These are phyloP conservation scores for Colletotrichum tropicicola DNA, from an alignment of 2,329 filamentous ascomycete genomes.

Conservation along the genomic window DNA sequence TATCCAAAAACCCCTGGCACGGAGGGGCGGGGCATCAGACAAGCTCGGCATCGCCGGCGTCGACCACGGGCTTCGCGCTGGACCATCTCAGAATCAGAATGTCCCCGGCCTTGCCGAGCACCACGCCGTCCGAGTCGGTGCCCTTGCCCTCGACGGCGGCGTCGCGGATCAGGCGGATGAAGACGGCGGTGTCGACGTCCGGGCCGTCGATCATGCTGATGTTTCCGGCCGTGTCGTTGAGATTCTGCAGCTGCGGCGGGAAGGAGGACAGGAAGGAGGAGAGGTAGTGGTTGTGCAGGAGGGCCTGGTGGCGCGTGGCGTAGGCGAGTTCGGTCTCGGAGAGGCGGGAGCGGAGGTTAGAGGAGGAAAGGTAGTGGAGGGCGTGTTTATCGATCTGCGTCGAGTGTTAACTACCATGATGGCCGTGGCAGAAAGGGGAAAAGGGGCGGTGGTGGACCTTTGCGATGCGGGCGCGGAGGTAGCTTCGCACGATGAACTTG, in stretches of 20 bases:
- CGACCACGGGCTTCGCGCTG: slow-evolving; percentile 71
- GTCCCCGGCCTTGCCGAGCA: slow-evolving; percentile 69
- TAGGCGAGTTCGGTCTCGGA: slow-evolving; percentile 84
- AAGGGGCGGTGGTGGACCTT: slow-evolving; percentile 66
- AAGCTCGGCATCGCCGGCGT: slow-evolving; percentile 64
- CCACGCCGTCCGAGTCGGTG: slow-evolving; percentile 68
- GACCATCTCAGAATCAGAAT: slow-evolving; percentile 78
- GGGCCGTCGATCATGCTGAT: slow-evolving; percentile 93
- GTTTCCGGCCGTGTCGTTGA: slow-evolving; percentile 91
- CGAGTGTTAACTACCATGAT: too few species aligned
- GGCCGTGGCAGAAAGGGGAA: not conserved
- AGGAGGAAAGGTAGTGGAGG: slow-evolving; percentile 74
- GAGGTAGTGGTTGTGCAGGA: slow-evolving; percentile 86
- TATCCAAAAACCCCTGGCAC: not conserved
- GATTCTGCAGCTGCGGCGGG: slow-evolving; percentile 78
- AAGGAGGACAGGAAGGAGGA: slow-evolving; percentile 87
- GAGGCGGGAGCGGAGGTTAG: slow-evolving; percentile 67
- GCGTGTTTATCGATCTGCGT: slow-evolving; percentile 79
- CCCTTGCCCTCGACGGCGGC: slow-evolving; percentile 67
- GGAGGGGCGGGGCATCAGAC: slow-evolving; percentile 51
- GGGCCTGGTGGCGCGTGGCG: slow-evolving; percentile 82
- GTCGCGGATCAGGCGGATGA: slow-evolving; percentile 77
- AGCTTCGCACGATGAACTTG: slow-evolving; percentile 88
- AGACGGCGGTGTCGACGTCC: slow-evolving; percentile 84
- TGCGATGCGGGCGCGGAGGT: slow-evolving; percentile 83